These are phyloP conservation scores for Dactylellina haptotyla DNA, from an alignment of 2,329 filamentous ascomycete species.

Conservation along the genomic window DNA sequence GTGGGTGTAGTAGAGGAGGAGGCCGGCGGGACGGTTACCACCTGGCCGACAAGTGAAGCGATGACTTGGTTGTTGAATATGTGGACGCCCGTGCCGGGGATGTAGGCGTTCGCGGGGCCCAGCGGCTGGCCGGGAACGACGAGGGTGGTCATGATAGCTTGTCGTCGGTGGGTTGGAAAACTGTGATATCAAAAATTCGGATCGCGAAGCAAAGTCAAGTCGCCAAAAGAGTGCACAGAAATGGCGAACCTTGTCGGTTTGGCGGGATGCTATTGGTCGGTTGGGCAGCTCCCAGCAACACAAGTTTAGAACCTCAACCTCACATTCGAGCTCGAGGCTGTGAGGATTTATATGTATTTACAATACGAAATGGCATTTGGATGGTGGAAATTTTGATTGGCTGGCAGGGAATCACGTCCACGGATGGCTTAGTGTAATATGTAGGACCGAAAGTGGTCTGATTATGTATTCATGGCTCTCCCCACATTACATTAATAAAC, in stretches of 20 bases:
- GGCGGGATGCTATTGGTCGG: neutral
- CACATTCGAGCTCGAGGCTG: too few species aligned
- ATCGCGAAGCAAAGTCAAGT: neutral
- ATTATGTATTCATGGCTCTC: too few species aligned
- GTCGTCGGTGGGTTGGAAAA: slow-evolving; percentile 1
- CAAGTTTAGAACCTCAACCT: neutral
- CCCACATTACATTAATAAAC: too few species aligned
- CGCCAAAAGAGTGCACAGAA: neutral
- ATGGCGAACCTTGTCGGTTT: too few species aligned
- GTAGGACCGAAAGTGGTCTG: too few species aligned
- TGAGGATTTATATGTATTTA: too few species aligned
- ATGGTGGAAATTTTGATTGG: too few species aligned
- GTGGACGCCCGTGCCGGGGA: slow-evolving; percentile 84
- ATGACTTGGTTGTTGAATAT: slow-evolving; percentile 78
- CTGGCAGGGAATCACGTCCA: too few species aligned
- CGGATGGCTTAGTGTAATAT: too few species aligned
- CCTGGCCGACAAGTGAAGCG: slow-evolving; percentile 68
- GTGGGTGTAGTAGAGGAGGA: slow-evolving; percentile 60
- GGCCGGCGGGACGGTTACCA: slow-evolving; percentile 64
- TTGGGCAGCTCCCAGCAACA: neutral
- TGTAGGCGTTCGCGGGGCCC: slow-evolving; percentile 73
- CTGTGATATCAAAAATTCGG: neutral
- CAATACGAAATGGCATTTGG: too few species aligned
- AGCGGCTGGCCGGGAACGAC: slow-evolving; percentile 85
- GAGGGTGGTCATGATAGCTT: slow-evolving; percentile 60